A percentile compares a stretch with the other conserved stretches of the same genome.
These are phyloP conservation scores for Calocybe gangraenosa DNA, from an alignment of 768 basidiomycete genomes.

Conservation along the genomic window DNA sequence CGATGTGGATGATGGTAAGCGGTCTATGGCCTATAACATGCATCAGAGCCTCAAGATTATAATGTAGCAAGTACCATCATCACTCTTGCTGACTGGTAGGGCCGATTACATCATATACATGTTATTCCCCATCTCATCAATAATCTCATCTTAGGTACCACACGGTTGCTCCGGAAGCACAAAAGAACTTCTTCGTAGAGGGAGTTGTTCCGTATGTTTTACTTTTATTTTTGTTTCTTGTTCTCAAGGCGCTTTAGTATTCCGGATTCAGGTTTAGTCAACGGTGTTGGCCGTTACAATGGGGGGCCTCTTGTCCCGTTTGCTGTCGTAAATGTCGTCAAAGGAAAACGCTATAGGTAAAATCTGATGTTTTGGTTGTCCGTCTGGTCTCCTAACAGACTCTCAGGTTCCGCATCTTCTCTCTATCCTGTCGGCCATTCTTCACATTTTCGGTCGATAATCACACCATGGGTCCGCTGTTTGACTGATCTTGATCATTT, in stretches of 20 bases:
- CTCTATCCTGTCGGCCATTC: constrained; percentile 39
- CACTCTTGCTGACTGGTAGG: constrained; percentile 24
- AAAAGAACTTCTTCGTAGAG: constrained; percentile 24
- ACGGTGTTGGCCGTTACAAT: constrained; percentile 39
- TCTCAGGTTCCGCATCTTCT: constrained; percentile 39
- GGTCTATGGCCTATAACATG: background rate
- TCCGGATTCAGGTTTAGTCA: constrained; percentile 39
- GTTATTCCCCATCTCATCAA: too few relatives aligned
- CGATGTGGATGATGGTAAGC: constrained; percentile 19
- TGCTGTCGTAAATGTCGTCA: constrained; percentile 35
- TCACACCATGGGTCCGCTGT: constrained; percentile 18
- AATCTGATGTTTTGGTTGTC: too few relatives aligned
- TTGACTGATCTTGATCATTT: background rate
- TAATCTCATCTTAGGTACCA: constrained; percentile 9
- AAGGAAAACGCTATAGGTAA: constrained; percentile 40
- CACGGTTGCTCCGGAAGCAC: constrained; percentile 31
- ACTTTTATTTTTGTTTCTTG: background rate
- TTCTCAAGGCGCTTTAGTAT: constrained; percentile 3
- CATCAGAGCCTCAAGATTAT: constrained; percentile 20
- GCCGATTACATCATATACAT: constrained; percentile 25
- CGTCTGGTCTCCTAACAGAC: too few relatives aligned
- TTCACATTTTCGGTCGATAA: constrained; percentile 36
- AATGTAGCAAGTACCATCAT: constrained; percentile 29
- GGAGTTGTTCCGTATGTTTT: constrained; percentile 22
- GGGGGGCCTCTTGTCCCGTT: constrained; percentile 36